phyloP scores from a whole-genome alignment of 2,329 filamentous ascomycete genomes.

The Tolypocladium ophioglossoides region DNA sequence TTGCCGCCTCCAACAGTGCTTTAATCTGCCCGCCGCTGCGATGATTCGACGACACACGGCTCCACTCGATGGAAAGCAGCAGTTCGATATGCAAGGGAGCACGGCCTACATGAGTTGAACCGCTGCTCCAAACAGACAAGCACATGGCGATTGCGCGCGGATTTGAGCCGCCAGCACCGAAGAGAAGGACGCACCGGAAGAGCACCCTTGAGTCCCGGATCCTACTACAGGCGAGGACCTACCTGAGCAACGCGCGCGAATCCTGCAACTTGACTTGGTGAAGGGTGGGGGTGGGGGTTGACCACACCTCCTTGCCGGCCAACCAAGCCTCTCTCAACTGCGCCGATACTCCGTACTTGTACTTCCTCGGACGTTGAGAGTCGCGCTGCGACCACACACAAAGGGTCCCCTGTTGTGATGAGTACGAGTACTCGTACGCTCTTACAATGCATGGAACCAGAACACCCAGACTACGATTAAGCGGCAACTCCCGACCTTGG shows the following conservation, averaged over 20 bases:
- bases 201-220: not conserved
- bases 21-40: not conserved
- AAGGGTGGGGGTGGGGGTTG: not conserved
- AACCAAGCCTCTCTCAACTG: not conserved
- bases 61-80: not conserved
- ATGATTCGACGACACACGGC: not conserved
- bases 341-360: too few species aligned
- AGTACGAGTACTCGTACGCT: too few species aligned
- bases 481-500: not conserved
- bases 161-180: not conserved
- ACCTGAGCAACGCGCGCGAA: not conserved
- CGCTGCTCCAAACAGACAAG: not conserved
- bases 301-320: not conserved
- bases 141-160: not conserved
- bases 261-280: not conserved
- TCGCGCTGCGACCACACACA: not conserved
- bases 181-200: not conserved
- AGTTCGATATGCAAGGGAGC: not conserved
- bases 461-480: not conserved
- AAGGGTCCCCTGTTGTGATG: not conserved
- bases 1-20: not conserved
- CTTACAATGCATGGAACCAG: not conserved
- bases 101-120: not conserved
- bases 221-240: not conserved
- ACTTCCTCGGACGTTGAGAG: too few species aligned